phyloP scores from a whole-genome alignment of 768 basidiomycete species.

The Chalciporus piperatus region DNA sequence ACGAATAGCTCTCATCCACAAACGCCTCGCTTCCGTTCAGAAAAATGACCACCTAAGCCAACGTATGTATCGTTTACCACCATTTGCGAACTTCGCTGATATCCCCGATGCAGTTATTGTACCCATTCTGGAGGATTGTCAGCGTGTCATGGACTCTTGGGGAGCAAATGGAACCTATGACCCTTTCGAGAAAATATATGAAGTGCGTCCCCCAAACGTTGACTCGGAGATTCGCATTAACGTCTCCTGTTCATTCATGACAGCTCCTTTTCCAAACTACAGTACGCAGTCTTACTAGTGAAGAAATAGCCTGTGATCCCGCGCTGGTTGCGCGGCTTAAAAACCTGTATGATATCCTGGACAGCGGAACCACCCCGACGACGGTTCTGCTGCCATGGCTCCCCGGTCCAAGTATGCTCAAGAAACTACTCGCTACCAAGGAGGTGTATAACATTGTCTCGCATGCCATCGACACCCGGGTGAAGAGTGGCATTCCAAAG shows the following conservation, averaged over 20 bases:
- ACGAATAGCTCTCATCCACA: constrained; percentile 65
- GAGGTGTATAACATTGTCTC: constrained; percentile 70
- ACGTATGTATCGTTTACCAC: constrained; percentile 41
- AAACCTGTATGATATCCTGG: constrained; percentile 63
- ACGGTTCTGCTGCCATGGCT: constrained; percentile 77
- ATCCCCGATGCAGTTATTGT: constrained; percentile 53
- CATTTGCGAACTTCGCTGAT: constrained; percentile 7
- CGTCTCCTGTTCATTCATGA: not conserved
- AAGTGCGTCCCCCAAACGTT: constrained; percentile 39
- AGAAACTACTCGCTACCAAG: constrained; percentile 70
- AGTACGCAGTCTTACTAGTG: constrained; percentile 61
- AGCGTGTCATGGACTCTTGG: constrained; percentile 61
- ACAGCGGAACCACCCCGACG: constrained; percentile 67
- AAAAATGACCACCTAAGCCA: constrained; percentile 56
- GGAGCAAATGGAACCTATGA: constrained; percentile 62
- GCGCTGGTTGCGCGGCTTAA: constrained; percentile 59
- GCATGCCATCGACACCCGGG: constrained; percentile 52
- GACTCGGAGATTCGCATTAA: not conserved
- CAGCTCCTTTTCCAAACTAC: constrained; percentile 74
- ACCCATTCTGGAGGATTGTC: constrained; percentile 61
- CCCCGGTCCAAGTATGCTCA: constrained; percentile 68
- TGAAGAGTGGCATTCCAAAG: constrained; percentile 52
- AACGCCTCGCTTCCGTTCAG: constrained; percentile 63
- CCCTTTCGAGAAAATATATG: constrained; percentile 69
- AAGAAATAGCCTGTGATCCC: constrained; percentile 69